Base-by-base conservation (phyloP, 2,329 filamentous ascomycete genomes). In the Penicillium olsonii region DNA sequence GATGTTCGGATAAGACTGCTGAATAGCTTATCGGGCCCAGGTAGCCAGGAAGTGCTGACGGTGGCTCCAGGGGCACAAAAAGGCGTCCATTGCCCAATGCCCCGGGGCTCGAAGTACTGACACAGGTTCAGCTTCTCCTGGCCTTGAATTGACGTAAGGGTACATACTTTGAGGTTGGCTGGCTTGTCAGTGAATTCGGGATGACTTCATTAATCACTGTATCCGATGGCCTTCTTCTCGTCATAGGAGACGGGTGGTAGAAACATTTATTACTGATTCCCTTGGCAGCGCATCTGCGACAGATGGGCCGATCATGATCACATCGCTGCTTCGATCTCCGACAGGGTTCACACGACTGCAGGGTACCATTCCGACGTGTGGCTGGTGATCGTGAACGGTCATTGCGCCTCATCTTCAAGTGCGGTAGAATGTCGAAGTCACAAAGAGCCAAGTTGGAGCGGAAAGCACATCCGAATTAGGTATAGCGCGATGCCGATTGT, bases 231-330 rank as follows among this genome's bases (percentile, higher is more conserved):
- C 53, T 53, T n/a, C 57, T 48, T 24, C 62, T 70, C 17, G 68
- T 71, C 69, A 71, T 71, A 4, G 68, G 69, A 5, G 69, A 66
- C 40, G 69, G 69, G 49, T 71, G 69, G 42, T 72, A 71, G 38
- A 68, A 68, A 41, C 69, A 71, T 50, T 59, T 55, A 15, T 64
- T 55, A 7, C 44, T 52, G 37, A 68, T 66, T 22, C 63, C 60
- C 41, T 67, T 68, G 5, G 59, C 39, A n/a, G 50, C 47, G 40
- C 68, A 70, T 55, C 65, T 53, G 20, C 63, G 60, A 51, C 68
- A 72, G 6, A 69, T 55, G 2, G 69, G 69, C 35, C 64, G 56
- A 6, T 58, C 61, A 49, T 71, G 68, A 39, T 70, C 68, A 50
- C 68, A 71, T 45, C 63, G 65, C 34, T 70, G 56, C 48, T 72